Base-by-base conservation (phyloP, 306 rosid genomes). In the Adenanthera pavonina region DNA sequence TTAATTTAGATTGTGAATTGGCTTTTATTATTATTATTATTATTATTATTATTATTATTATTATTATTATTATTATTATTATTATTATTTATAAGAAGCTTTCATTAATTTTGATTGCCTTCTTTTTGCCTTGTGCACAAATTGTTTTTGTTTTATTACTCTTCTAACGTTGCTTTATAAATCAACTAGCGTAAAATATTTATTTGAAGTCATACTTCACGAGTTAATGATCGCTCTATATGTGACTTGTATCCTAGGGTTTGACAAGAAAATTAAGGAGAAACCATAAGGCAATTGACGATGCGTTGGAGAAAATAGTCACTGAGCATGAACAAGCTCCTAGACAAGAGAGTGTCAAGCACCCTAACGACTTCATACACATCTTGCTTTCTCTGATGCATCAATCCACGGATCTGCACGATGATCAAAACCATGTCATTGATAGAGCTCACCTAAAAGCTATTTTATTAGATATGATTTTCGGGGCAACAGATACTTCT, bases 391-490 rank as follows among this genome's bases (percentile, higher is more conserved):
- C 87, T 8, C 34, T 52, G 6, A 34, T 75, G 48, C 16, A 82
- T 10, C 72, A 79, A 30, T 48, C 78, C 0, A 30, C 75, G 16
- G 76, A 82, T 10, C 60, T 65, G 0, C 38, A 51, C 0, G 71
- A 79, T 4, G 59, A 77, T 8, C 14, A 47, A 47, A 47, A 47
- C 52, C 43, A 51, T 8, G 47, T 41, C 2, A 36, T 83, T 7
- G 56, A 51, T 1, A 62, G 82, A 51, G 66, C 70, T 6, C 62
- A 77, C 35, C 74, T 80, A n/a, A 88, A 83, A 65, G 91, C 87
- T 30, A 70, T 88, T 68, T 1, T 80, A 7, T 0, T 80, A 0
- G 87, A 85, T 25, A 73, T 89, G 84, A 62, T 89, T 10, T 3
- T 3, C 0, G 90, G 30, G 0, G 61, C 87, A 51, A 33, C 14